Base-by-base conservation (phyloP, 2,329 filamentous ascomycete species). In the Colletotrichum aenigma region DNA sequence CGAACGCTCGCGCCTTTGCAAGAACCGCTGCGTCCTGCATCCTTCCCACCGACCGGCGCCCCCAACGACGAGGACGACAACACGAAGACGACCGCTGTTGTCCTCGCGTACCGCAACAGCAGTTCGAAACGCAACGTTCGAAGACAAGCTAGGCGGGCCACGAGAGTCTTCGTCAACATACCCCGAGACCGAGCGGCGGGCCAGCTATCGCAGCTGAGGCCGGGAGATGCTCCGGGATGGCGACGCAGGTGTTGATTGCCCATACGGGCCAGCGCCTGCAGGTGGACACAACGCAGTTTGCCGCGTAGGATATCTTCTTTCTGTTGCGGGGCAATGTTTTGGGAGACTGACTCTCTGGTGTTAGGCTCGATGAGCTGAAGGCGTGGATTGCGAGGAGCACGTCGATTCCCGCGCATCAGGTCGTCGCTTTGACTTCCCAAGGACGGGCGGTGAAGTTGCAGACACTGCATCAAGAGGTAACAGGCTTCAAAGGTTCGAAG, bases 241-340 rank as follows among this genome's bases (percentile, higher is more conserved):
- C 95, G 88, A 92, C 96, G 84, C 93, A 95, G 88, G 93, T 98
- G 86, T 95, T 95, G 89, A 93, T 98, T 84, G 96, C 95, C 90
- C 96, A 98, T 88, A 96, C 94, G 86, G 96, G 96, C 89, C 93
- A 95, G 89, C 93, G 94, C 87, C 90, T 98, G 83, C 90, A 93
- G 84, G 91, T 94, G 84, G 95, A 98, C 87, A 91, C 93, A 79
- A 90, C 93, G 78, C 91, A 92, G 83, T 94, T 96, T 85, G 89
- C 91, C 80, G 94, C 93, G 94, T 95, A 88, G 80, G 92, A 75
- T 15, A 21, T 9, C 58, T 62, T n/a, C 6, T 13, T 60, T 26
- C 52, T 6, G 13, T 13, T 28, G 21, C n/a, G 70, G 38, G 30
- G 72, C 71, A 71, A 52, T 55, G 10, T 52, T 52, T 13, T 28